Base-by-base conservation (phyloP, 345 rosid species). In the Iberis pinnata region DNA sequence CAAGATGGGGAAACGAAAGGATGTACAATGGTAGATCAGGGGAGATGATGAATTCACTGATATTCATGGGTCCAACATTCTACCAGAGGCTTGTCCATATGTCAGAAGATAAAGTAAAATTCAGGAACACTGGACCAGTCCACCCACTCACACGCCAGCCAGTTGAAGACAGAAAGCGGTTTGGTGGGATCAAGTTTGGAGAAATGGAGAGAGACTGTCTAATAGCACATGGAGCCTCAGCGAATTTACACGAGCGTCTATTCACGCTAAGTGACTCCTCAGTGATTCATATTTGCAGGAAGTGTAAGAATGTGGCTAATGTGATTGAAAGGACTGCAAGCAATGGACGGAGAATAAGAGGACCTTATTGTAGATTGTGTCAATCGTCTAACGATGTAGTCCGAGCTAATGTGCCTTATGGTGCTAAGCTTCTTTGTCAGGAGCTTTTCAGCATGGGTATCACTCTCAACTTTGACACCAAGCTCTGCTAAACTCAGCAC, bases 201-300 rank as follows among this genome's bases (percentile, higher is more conserved):
- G 97, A 88, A 65, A 92, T 92, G 94, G 94, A 88, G 67, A 76
- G 86, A 4, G 95, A 88, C 65, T 88, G 90, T 67, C 87, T 92
- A 1, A 80, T 85, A 41, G 97, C 94, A 9, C 95, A 88, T 5
- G 86, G 90, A 13, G 95, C 94, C 8, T 69, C 89, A 0, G 95
- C 82, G 3, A 93, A 88, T 58, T 63, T 92, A 57, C 81, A 83
- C 19, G 97, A 85, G 63, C 85, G 95, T 13, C 88, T 85, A 36
- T 81, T 85, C 61, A 86, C 86, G 0, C 78, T 86, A 0, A 86
- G 94, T 6, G 94, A 88, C 46, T 83, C 78, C 12, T 86, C 94
- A 6, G 76, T 81, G 67, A 80, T 83, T 84, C 85, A 83, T 17
- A 65, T 86, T 10, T 88, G 90, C 65, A 78, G 63, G 53, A 83